A percentile compares a stretch with the other conserved stretches of the same genome.
These are phyloP conservation scores for Cordia subcordata DNA, from an alignment of 257 asterid genomes.

Conservation along the genomic window DNA sequence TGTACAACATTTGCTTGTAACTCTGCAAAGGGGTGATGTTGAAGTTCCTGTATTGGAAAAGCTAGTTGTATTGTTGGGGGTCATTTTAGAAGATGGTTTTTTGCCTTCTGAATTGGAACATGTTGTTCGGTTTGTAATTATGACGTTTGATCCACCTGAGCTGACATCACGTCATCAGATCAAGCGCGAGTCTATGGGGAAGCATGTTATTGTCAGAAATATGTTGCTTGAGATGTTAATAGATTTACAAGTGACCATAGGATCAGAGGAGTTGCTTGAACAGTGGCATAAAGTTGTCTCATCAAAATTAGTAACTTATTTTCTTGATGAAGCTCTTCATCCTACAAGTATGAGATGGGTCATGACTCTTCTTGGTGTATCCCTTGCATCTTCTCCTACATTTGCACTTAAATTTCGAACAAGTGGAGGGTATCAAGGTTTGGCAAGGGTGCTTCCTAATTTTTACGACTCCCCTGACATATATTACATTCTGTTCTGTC, in stretches of 20 bases:
- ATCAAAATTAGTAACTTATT: slow-evolving; percentile 78
- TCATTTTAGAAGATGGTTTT: slow-evolving; percentile 94
- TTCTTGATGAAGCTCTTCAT: slow-evolving; percentile 98
- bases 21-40: slow-evolving; percentile 97
- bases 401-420: slow-evolving; percentile 91
- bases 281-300: slow-evolving; percentile 99
- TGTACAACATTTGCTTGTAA: slow-evolving; percentile 93
- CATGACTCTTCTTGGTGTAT: slow-evolving; percentile 97
- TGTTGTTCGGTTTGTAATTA: slow-evolving; percentile 90
- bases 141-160: slow-evolving; percentile 97
- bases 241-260: slow-evolving; percentile 94
- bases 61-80: slow-evolving; percentile 84
- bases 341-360: slow-evolving; percentile 99
- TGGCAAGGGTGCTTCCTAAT: slow-evolving; percentile 91
- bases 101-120: slow-evolving; percentile 95
- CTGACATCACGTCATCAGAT: slow-evolving; percentile 57
- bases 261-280: slow-evolving; percentile 93
- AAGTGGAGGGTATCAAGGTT: slow-evolving; percentile 97
- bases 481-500: slow-evolving; percentile 89
- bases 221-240: slow-evolving; percentile 99
- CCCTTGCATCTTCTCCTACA: slow-evolving; percentile 92
- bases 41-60: slow-evolving; percentile 95
- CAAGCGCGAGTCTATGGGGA: slow-evolving; percentile 87
- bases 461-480: slow-evolving; percentile 97
- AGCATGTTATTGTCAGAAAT: slow-evolving; percentile 95